Conservation (phyloP, 1,284 basidiomycete genomes). For the Papiliotrema nemorosa region DNA sequence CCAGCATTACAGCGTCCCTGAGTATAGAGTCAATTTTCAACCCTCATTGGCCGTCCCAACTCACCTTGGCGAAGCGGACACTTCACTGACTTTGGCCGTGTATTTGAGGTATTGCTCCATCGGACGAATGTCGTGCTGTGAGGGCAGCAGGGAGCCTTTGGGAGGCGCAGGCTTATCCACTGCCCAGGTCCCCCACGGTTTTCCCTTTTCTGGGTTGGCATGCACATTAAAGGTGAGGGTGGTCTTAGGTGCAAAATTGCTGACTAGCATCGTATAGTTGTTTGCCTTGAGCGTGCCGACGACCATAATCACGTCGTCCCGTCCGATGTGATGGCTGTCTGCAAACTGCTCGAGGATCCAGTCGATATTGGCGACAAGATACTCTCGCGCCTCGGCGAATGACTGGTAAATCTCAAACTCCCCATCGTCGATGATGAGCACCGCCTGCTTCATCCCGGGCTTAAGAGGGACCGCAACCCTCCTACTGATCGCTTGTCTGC, state of each 20-base stretch:
- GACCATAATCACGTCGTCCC: constrained; percentile 68
- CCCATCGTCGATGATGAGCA: constrained; percentile 64
- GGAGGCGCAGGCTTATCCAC: constrained; percentile 53
- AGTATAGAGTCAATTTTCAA: background rate
- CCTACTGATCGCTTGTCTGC: constrained; percentile 55
- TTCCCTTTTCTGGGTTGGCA: constrained; percentile 51
- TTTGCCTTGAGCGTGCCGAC: constrained; percentile 64
- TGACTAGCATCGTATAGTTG: constrained; percentile 53
- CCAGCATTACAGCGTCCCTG: constrained; percentile 25
- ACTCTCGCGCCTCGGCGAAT: constrained; percentile 61
- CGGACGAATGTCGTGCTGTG: background rate
- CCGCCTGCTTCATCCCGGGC: constrained; percentile 62
- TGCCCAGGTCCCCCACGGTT: constrained; percentile 67
- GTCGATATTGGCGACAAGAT: constrained; percentile 68
- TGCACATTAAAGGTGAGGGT: constrained; percentile 60
- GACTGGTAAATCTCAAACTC: constrained; percentile 64
- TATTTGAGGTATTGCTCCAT: too few species aligned
- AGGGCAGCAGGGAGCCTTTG: background rate
- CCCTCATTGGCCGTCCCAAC: background rate
- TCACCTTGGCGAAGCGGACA: background rate
- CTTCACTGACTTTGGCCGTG: constrained; percentile 3
- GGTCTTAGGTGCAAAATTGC: constrained; percentile 19
- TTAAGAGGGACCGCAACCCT: constrained; percentile 61
- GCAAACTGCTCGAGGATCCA: constrained; percentile 60
- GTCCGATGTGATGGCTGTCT: constrained; percentile 57